A percentile compares a stretch with the other conserved stretches of the same genome.
These are phyloP conservation scores for Penicillium lagena DNA, from an alignment of 495 filamentous ascomycete species.

Conservation along the genomic window DNA sequence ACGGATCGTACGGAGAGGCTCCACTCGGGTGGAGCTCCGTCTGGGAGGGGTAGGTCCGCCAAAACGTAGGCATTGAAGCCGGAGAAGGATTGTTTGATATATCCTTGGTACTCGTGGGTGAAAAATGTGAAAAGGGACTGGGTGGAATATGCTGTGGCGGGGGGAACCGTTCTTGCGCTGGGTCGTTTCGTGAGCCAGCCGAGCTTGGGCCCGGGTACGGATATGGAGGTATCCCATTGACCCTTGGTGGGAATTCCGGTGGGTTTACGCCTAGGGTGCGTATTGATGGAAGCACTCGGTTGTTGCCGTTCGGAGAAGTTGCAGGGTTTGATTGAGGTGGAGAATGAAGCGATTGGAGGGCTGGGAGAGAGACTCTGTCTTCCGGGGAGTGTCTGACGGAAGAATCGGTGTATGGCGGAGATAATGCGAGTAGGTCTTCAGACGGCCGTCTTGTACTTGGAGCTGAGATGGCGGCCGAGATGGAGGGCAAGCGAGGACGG, in stretches of 20 bases:
- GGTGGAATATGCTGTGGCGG: slow-evolving; percentile 23
- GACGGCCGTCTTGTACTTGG: not conserved
- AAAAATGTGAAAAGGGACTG: slow-evolving; percentile 34
- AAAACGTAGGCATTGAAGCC: slow-evolving; percentile 24
- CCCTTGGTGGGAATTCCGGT: slow-evolving; percentile 14
- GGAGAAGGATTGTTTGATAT: slow-evolving; percentile 34
- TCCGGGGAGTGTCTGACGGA: slow-evolving; percentile 2
- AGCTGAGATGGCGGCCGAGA: not conserved
- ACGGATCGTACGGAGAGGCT: slow-evolving; percentile 21
- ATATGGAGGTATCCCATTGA: slow-evolving; percentile 16
- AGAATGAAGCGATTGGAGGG: slow-evolving; percentile 6
- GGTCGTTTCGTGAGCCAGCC: slow-evolving; percentile 29
- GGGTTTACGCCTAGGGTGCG: slow-evolving; percentile 29
- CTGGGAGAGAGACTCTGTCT: slow-evolving; percentile 7
- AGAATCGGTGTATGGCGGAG: not conserved
- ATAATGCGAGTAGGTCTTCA: not conserved
- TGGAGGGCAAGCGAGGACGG: slow-evolving; percentile 7
- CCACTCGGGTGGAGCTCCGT: slow-evolving; percentile 14
- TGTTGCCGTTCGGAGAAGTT: slow-evolving; percentile 31
- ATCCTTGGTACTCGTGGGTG: slow-evolving; percentile 34
- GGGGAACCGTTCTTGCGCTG: slow-evolving; percentile 25
- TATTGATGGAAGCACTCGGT: slow-evolving; percentile 38
- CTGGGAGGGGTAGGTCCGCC: slow-evolving; percentile 16
- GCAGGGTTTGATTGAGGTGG: slow-evolving; percentile 12
- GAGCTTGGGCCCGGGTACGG: slow-evolving; percentile 11